Base-by-base conservation (phyloP, 129 eudicot genomes). In the Artemisia annua region DNA sequence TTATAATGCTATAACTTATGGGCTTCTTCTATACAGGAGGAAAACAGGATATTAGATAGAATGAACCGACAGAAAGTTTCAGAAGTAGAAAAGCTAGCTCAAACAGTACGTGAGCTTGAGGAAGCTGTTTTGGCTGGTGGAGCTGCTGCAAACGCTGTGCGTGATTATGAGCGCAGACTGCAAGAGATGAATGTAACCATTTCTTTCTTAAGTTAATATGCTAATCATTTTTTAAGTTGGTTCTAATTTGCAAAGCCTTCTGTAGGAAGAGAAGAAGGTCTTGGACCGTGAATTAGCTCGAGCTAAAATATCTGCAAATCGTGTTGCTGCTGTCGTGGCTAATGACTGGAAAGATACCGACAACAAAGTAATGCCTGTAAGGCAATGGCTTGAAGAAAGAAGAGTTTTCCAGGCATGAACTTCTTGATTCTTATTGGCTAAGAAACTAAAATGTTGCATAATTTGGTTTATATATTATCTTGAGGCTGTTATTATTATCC, bases 331-430 rank as follows among this genome's bases (percentile, higher is more conserved):
- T 60, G 96, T 92, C 14, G 95, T 92, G 32, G 98, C 98, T 35
- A 92, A 92, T 87, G 98, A 92, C 69, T 92, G 98, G 98, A 92
- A 92, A 76, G 98, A 89, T 84, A 84, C 82, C 2, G 88, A 82
- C 79, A 96, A 82, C 80, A 92, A 92, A 85, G 98, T 92, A 48
- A 92, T 92, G 98, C 98, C 98, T 16, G 95, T 92, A 63, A 92
- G 80, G 75, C 96, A 92, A 68, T 92, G 98, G 98, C 95, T 92
- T 55, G 98, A 92, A 59, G 98, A 92, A 80, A 87, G 98, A 87
- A 87, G 85, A 74, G 83, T 83, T 71, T 85, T 81, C 24, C 98
- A 92, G 96, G 98, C 70, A 78, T 66, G 80, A 14, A 56, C 48
- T 52, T 44, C 9, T 8, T 66, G 7, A 14, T 61, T 12, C 44